Percentiles rank a stretch among this genome's conserved stretches.
Conservation (phyloP, 176 grass and related monocot species). For the Melocanna baccifera region DNA sequence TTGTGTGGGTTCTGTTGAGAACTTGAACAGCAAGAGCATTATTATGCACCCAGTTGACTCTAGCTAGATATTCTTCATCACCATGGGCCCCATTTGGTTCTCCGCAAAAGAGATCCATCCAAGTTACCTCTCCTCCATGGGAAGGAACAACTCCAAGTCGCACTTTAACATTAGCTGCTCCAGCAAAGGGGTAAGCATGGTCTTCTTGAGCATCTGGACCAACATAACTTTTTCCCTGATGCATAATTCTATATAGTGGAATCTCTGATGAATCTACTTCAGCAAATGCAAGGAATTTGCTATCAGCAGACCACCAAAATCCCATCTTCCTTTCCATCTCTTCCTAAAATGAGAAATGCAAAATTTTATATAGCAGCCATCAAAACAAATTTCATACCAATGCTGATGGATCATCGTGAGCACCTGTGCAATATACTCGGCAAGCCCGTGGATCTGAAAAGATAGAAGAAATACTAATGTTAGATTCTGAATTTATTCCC, state of each 20-base stretch:
- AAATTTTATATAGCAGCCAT: slow-evolving; percentile 25
- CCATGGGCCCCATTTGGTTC: slow-evolving; percentile 35
- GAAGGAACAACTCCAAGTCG: slow-evolving; percentile 78
- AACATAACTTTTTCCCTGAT: slow-evolving; percentile 88
- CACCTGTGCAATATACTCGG: slow-evolving; percentile 99
- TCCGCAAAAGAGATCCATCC: slow-evolving; percentile 95
- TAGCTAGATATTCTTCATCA: slow-evolving; percentile 94
- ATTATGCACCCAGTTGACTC: slow-evolving; percentile 91
- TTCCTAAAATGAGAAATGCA: slow-evolving; percentile 60
- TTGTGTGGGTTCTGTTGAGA: slow-evolving; percentile 81
- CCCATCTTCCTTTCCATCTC: slow-evolving; percentile 99
- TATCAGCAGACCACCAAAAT: slow-evolving; percentile 99
- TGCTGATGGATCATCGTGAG: slow-evolving; percentile 12
- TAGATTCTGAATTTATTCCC: slow-evolving; percentile 36
- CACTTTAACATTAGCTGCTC: slow-evolving; percentile 88
- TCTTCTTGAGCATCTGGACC: slow-evolving; percentile 90
- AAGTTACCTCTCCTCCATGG: slow-evolving; percentile 68
- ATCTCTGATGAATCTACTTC: slow-evolving; percentile 94
- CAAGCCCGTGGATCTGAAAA: slow-evolving; percentile 92
- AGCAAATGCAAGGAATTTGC: slow-evolving; percentile 80
- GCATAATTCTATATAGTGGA: slow-evolving; percentile 97
- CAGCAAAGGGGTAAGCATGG: slow-evolving; percentile 94
- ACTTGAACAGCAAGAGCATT: slow-evolving; percentile 85
- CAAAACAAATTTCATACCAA: slow-evolving; percentile 15
- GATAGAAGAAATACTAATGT: slow-evolving; percentile 56